These are phyloP conservation scores for Leccinum variabile DNA, from an alignment of 1,284 basidiomycete genomes.

Conservation along the genomic window DNA sequence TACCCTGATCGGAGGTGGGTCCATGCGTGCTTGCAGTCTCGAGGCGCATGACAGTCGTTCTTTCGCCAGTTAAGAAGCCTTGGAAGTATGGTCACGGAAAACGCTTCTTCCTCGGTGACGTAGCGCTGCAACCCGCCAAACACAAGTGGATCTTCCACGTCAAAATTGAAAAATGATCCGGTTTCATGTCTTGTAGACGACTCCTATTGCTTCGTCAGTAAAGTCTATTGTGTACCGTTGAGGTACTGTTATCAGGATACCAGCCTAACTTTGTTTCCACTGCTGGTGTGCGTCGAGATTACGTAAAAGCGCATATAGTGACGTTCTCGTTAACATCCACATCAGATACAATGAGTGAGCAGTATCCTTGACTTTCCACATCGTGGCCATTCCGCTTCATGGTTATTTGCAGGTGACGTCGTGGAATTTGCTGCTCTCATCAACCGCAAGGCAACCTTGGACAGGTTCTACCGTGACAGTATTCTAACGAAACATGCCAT, in stretches of 20 bases:
- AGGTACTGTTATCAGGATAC: neutral
- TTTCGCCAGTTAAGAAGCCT: constrained; percentile 23
- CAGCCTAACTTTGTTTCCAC: too few relatives aligned
- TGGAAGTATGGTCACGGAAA: constrained; percentile 33
- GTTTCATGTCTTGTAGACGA: neutral
- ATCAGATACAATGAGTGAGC: too few relatives aligned
- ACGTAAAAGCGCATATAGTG: too few relatives aligned
- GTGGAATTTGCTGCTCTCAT: too few relatives aligned
- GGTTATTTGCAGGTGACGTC: too few relatives aligned
- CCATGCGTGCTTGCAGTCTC: neutral
- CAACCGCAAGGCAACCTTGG: too few relatives aligned
- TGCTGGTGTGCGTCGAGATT: too few relatives aligned
- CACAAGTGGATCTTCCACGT: constrained; percentile 31
- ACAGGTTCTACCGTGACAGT: too few relatives aligned
- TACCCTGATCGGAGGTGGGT: constrained; percentile 25
- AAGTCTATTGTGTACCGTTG: constrained; percentile 3
- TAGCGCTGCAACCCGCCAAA: constrained; percentile 21
- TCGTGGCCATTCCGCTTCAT: too few relatives aligned
- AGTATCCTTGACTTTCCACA: too few relatives aligned
- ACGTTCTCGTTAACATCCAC: too few relatives aligned
- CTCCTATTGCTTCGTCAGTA: neutral
- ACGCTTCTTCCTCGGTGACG: constrained; percentile 25
- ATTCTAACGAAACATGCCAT: too few relatives aligned
- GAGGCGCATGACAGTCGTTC: constrained; percentile 6
- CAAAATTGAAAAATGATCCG: constrained; percentile 8